A percentile compares a stretch with the other conserved stretches of the same genome.
phyloP scores from a whole-genome alignment of 306 rosid genomes.

The Quercus ilex region DNA sequence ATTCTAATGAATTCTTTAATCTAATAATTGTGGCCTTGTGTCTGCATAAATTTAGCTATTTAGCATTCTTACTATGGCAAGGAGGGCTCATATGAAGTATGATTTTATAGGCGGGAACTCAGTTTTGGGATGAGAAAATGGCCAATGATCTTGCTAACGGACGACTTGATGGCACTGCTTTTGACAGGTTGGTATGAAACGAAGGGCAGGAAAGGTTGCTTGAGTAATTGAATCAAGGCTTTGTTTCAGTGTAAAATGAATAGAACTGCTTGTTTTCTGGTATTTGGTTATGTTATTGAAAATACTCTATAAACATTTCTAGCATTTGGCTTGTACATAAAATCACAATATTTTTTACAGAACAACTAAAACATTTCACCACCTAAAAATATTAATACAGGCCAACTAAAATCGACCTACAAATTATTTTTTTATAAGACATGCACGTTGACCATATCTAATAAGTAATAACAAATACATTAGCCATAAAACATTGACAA shows the following conservation, averaged over 20 bases:
- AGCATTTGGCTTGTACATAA: too few species aligned
- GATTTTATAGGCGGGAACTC: conserved; percentile 84
- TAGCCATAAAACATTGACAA: too few species aligned
- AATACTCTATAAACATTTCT: too few species aligned
- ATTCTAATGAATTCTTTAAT: neutral
- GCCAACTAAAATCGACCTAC: too few species aligned
- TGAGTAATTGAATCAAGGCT: conserved; percentile 7
- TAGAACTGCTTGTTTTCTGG: neutral
- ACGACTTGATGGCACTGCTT: conserved; percentile 74
- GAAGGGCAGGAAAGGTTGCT: neutral
- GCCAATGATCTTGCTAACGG: conserved; percentile 82
- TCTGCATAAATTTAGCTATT: conserved; percentile 14
- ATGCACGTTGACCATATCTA: too few species aligned
- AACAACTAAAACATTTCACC: too few species aligned
- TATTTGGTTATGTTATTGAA: too few species aligned
- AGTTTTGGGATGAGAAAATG: conserved; percentile 97
- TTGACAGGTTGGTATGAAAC: conserved; percentile 71
- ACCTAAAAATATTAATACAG: too few species aligned
- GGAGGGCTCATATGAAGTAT: conserved; percentile 2
- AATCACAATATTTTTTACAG: too few species aligned
- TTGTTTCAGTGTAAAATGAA: neutral
- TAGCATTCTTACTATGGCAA: conserved; percentile 15
- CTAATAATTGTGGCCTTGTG: neutral
- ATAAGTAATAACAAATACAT: too few species aligned
- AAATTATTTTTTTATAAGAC: too few species aligned